These are phyloP conservation scores for Pseudocercospora eumusae DNA, from an alignment of 2,329 filamentous ascomycete genomes.

Conservation along the genomic window DNA sequence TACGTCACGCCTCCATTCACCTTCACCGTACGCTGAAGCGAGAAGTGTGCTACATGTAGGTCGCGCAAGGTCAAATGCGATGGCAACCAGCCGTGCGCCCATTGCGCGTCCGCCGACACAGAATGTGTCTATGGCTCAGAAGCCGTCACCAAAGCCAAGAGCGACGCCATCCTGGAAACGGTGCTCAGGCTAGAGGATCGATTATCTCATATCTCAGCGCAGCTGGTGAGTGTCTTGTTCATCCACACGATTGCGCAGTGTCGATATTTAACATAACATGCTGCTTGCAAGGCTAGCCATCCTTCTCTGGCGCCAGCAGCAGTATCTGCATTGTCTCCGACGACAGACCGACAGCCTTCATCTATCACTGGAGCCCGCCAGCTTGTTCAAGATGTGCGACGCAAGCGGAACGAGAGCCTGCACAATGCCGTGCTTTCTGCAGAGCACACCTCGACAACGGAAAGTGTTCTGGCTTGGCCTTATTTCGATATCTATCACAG, in stretches of 20 bases:
- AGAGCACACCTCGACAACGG: conserved; percentile 21
- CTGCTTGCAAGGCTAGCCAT: background rate
- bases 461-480: conserved; percentile 20
- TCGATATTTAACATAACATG: background rate
- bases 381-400: conserved; percentile 17
- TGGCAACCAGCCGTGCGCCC: conserved; percentile 19
- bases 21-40: background rate
- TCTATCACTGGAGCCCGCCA: conserved; percentile 17
- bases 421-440: conserved; percentile 21
- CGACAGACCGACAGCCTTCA: conserved; percentile 15
- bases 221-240: background rate
- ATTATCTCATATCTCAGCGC: conserved; percentile 14
- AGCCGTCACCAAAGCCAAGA: conserved; percentile 20
- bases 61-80: conserved; percentile 21
- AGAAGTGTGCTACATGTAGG: conserved; percentile 14
- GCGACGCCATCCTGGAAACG: conserved; percentile 21
- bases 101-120: conserved; percentile 10
- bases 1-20: background rate
- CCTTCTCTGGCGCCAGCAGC: background rate
- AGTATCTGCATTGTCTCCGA: conserved; percentile 6
- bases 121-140: conserved; percentile 22
- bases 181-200: conserved; percentile 18
- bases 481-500: conserved; percentile 19
- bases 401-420: conserved; percentile 18
- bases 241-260: background rate